Evolutionary conservation across 371 early-diverging fungal genomes (phyloP).

Genomic region (Mucor ambiguus): DNA sequence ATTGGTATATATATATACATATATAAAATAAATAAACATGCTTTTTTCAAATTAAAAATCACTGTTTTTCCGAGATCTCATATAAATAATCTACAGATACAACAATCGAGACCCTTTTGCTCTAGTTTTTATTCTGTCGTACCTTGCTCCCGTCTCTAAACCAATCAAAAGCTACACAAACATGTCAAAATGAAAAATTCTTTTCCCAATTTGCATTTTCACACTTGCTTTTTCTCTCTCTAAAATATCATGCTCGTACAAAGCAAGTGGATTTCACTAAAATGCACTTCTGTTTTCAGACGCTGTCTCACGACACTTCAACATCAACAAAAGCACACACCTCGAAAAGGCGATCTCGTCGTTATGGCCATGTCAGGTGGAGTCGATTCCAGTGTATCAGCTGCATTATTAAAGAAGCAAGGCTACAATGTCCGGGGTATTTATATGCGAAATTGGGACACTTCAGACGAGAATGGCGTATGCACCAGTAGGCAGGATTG

Average conservation of each 20-base stretch:
- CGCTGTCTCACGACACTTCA: constrained; percentile 9
- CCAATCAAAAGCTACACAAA: neutral
- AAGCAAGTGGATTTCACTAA: neutral
- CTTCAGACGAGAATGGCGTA: constrained; percentile 76
- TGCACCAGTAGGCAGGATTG: constrained; percentile 84
- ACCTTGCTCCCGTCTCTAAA: neutral
- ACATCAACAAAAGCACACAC: neutral
- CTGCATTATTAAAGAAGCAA: constrained; percentile 27
- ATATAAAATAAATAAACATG: constrained; percentile 3
- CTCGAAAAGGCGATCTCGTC: constrained; percentile 39
- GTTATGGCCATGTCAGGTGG: constrained; percentile 89
- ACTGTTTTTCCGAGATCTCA: constrained; percentile 16
- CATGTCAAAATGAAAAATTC: constrained; percentile 6
- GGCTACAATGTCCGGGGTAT: constrained; percentile 75
- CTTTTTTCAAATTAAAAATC: constrained; percentile 13
- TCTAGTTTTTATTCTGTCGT: neutral
- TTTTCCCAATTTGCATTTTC: neutral
- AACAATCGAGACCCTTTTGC: constrained; percentile 4
- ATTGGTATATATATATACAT: constrained; percentile 5
- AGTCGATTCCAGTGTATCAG: constrained; percentile 86
- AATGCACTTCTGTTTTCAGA: constrained; percentile 12
- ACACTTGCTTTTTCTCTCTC: neutral
- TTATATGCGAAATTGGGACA: constrained; percentile 97
- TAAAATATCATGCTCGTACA: neutral
- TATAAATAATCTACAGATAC: constrained; percentile 3